Evolutionary conservation across 495 filamentous ascomycete genomes (phyloP), one percentile per base, ranked within the genome.

Genomic region (Filosporella fistucella): DNA sequence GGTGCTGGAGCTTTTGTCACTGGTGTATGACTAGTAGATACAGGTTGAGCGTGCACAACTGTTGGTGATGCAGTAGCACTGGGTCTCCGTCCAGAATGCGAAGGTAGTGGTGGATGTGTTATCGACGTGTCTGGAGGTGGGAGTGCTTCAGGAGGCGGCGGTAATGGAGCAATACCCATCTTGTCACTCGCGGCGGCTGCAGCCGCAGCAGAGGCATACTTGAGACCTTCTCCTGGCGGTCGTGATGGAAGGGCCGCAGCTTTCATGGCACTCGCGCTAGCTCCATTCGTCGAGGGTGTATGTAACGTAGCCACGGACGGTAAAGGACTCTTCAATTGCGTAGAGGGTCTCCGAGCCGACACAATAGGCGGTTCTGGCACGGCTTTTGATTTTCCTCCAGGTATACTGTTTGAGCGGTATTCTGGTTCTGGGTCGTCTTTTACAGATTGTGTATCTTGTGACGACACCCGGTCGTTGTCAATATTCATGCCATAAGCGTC

Each of bases 141-240:
- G 8, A 55, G 47, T 12, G 48, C 39, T 43, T 54, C 51, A 4
- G 52, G 58, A 49, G 65, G 61, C 13, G 68, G 61, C 16, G 78
- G 74, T 58, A 80, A 49, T 23, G 76, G 65, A n/a, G 70, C 68
- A 45, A 72, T 71, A 37, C 67, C 68, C 14, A 61, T 48, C 14
- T 61, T 54, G 29, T 91, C 94, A 63, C 84, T 93, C 38, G 93
- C 89, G 9, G 94, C 94, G 1, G 93, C 93, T 0, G 93, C 94
- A 0, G 93, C 94, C 0, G 93, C 93, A 0, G 93, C 93, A 16
- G 93, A 96, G 24, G 94, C 93, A 63, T 97, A 97, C 66, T 96
- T 96, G 55, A 97, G 70, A 0, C 87, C 87, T 62, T 97, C 91
- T 25, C 88, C 90, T 20, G 90, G 84, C 3, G 87, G 77, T 57